Percentiles rank a stretch among this genome's conserved stretches.
phyloP scores from a whole-genome alignment of 2,329 filamentous ascomycete species.

The Emydomyces testavorans region DNA sequence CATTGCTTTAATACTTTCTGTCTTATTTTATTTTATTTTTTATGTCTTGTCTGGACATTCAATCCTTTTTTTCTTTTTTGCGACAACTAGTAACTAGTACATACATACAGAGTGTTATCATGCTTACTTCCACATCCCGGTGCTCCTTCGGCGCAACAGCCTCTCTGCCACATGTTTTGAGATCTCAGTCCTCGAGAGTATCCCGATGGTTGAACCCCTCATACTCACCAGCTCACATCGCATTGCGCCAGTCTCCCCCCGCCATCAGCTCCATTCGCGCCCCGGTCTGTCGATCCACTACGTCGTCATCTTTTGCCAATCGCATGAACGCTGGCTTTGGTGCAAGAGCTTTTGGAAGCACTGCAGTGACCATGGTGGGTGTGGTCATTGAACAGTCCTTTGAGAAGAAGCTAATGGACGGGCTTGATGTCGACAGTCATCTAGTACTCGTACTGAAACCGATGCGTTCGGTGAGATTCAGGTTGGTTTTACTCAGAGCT shows the following conservation, averaged over 20 bases:
- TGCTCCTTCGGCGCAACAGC: conserved; percentile 11
- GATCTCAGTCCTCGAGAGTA: conserved; percentile 8
- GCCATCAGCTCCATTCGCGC: conserved; percentile 3
- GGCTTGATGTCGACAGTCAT: neutral
- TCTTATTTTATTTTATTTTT: neutral
- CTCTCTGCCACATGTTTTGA: conserved; percentile 11
- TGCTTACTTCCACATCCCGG: conserved; percentile 12
- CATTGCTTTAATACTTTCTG: neutral
- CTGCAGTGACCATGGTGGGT: conserved; percentile 14
- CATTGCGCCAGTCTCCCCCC: conserved; percentile 1
- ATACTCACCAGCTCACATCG: neutral
- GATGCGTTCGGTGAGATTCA: conserved; percentile 97
- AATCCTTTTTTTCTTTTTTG: conserved; percentile 1
- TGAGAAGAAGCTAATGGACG: neutral
- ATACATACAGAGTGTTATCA: too few relatives aligned
- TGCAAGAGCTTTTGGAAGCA: conserved; percentile 14
- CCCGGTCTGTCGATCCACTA: conserved; percentile 1
- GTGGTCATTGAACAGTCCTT: neutral
- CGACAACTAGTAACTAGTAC: too few relatives aligned
- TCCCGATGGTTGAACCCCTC: conserved; percentile 9
- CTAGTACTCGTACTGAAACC: conserved; percentile 64
- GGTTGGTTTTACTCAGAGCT: conserved; percentile 25
- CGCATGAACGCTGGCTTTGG: conserved; percentile 1
- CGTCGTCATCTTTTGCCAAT: neutral
- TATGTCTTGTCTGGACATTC: neutral